Base-by-base conservation (phyloP, 306 rosid species). In the Corylus americana region DNA sequence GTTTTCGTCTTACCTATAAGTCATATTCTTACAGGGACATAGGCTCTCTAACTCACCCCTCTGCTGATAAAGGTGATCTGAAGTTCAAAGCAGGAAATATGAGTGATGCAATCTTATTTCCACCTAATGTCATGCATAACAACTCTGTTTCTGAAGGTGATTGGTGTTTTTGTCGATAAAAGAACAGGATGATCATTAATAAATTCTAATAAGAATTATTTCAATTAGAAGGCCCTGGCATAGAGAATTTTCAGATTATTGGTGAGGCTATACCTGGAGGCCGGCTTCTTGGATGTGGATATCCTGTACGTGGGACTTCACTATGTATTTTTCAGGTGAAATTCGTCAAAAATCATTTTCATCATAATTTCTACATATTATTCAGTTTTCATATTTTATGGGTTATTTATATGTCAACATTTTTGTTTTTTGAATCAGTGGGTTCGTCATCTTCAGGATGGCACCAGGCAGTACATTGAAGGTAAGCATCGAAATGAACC, bases 371-470 rank as follows among this genome's bases (percentile, higher is more conserved):
- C 57, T 50, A 64, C 85, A 54, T 78, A 8, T 78, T 67, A 18
- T 58, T 70, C 18, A 53, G 17, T 61, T 7, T 67, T 39, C 29
- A 31, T 27, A 55, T 54, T 35, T 49, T 70, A 79, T 45, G 72
- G 51, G 14, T 69, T 74, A 71, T 70, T 78, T 73, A 80, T 62
- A 67, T 74, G 35, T 63, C 72, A n/a, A 71, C 75, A 10, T 55
- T 62, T 63, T 72, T 70, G 74, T 74, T 75, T 76, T 84, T 71
- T 76, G 45, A 49, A 71, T 81, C 91, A 95, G 98, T 95, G 98
- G 98, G 96, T 95, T 82, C 89, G 98, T 77, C 96, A 92, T 92
- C 95, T 92, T 82, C 89, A 95, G 73, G 98, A 95, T 83, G 98
- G 98, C 64, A 95, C 98, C 55, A 84, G 97, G 78, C 97, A 92